These are phyloP conservation scores for Amanita rimosa DNA, from an alignment of 768 basidiomycete genomes.

Conservation along the genomic window DNA sequence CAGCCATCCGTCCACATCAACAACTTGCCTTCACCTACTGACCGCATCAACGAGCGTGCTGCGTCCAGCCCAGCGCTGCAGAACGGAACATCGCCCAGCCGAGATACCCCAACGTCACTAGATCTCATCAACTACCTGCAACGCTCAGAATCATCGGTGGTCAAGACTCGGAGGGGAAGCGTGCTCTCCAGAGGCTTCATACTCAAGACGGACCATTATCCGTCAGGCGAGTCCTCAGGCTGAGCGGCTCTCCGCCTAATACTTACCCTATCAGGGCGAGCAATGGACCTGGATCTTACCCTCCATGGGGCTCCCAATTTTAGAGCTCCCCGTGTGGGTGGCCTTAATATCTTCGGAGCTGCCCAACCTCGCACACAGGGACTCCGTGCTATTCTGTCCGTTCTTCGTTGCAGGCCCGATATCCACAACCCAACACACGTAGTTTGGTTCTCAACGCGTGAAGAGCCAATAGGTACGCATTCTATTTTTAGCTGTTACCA, in stretches of 20 bases:
- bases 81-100: slow-evolving; percentile 9
- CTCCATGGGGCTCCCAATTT: slow-evolving; percentile 96
- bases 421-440: slow-evolving; percentile 57
- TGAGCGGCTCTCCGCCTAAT: not conserved
- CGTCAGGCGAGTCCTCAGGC: slow-evolving; percentile 39
- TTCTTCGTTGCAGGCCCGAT: slow-evolving; percentile 66
- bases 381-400: slow-evolving; percentile 78
- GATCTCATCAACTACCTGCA: slow-evolving; percentile 56
- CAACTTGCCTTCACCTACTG: not conserved
- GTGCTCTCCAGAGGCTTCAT: slow-evolving; percentile 86
- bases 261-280: slow-evolving; percentile 45
- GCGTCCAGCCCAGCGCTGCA: slow-evolving; percentile 3
- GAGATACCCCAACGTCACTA: slow-evolving; percentile 22
- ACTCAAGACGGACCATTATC: slow-evolving; percentile 87
- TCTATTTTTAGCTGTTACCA: not conserved
- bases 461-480: slow-evolving; percentile 75
- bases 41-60: not conserved
- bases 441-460: slow-evolving; percentile 94
- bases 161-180: slow-evolving; percentile 74
- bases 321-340: slow-evolving; percentile 65
- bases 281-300: slow-evolving; percentile 82
- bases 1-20: not conserved
- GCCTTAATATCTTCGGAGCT: slow-evolving; percentile 87
- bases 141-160: slow-evolving; percentile 60
- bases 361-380: slow-evolving; percentile 94